Conservation (phyloP, 2,329 filamentous ascomycete species). For the Colletotrichum liriopes region DNA sequence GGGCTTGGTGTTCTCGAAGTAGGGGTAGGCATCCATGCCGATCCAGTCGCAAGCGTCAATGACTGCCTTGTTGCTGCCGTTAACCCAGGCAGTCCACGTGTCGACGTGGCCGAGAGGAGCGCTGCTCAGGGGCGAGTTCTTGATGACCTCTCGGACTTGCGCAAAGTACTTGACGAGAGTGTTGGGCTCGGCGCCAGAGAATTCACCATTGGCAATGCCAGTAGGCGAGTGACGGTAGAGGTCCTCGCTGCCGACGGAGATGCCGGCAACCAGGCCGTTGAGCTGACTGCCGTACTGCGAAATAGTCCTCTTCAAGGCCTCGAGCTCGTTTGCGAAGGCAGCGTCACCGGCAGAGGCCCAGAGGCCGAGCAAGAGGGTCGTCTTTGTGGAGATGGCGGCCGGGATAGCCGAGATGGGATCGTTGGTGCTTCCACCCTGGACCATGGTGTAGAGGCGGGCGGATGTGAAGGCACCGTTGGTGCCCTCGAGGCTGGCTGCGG, state of each 20-base stretch:
- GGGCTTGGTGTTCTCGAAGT: conserved; percentile 80
- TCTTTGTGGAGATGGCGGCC: conserved; percentile 86
- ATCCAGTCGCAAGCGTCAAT: conserved; percentile 82
- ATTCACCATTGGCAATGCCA: conserved; percentile 74
- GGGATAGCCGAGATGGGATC: conserved; percentile 81
- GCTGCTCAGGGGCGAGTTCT: conserved; percentile 71
- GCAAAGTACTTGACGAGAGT: conserved; percentile 79
- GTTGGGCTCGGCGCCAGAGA: conserved; percentile 74
- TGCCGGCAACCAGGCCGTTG: conserved; percentile 79
- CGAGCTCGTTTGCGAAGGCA: conserved; percentile 80
- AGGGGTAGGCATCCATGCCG: conserved; percentile 89
- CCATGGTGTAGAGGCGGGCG: conserved; percentile 83
- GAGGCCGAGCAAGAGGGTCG: conserved; percentile 84
- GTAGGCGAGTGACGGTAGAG: conserved; percentile 84
- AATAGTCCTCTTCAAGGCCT: conserved; percentile 80
- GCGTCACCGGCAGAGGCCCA: conserved; percentile 82
- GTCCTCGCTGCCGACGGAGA: conserved; percentile 90
- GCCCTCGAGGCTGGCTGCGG: conserved; percentile 74
- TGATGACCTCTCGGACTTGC: conserved; percentile 75
- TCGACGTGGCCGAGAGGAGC: conserved; percentile 86
- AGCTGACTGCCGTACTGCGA: conserved; percentile 77
- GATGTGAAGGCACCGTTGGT: conserved; percentile 76
- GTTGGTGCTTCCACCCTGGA: conserved; percentile 77
- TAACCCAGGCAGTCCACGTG: conserved; percentile 87
- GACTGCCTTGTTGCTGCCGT: conserved; percentile 79